A percentile compares a stretch with the other conserved stretches of the same genome.
phyloP scores from a whole-genome alignment of 2,329 filamentous ascomycete species.

The Ophiostoma tasmaniense region DNA sequence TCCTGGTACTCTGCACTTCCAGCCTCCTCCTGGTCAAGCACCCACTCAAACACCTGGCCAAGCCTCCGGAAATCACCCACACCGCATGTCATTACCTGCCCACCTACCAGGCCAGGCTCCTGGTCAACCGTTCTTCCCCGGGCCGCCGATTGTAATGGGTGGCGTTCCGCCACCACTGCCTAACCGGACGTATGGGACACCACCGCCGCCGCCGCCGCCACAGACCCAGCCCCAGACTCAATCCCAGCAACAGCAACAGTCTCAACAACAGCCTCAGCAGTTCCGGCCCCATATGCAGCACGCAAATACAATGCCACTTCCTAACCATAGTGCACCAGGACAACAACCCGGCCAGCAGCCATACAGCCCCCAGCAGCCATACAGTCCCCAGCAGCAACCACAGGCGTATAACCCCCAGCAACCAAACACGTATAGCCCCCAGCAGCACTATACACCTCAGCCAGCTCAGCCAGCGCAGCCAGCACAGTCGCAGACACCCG shows the following conservation, averaged over 20 bases:
- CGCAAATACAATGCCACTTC: constrained; percentile 9
- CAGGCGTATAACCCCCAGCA: neutral
- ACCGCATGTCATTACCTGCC: constrained; percentile 12
- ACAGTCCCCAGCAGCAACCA: neutral
- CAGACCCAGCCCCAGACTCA: neutral
- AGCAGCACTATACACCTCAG: neutral
- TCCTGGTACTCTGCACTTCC: neutral
- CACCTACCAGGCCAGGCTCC: constrained; percentile 3
- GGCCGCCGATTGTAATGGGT: constrained; percentile 3
- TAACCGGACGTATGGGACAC: neutral
- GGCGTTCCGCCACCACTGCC: constrained; percentile 12
- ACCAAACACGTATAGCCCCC: neutral
- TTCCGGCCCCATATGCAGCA: constrained; percentile 11
- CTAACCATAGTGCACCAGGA: neutral
- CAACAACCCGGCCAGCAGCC: neutral
- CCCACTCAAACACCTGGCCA: neutral
- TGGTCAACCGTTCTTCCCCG: constrained; percentile 9
- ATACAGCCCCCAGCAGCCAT: too few relatives aligned
- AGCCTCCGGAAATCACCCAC: neutral
- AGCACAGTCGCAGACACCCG: neutral
- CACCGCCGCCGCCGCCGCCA: neutral
- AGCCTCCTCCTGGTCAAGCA: neutral
- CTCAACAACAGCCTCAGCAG: neutral
- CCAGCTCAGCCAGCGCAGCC: neutral
- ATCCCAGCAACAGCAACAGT: neutral